phyloP scores from a whole-genome alignment of 164 flowering plant genomes.

The Vitis vinifera region DNA sequence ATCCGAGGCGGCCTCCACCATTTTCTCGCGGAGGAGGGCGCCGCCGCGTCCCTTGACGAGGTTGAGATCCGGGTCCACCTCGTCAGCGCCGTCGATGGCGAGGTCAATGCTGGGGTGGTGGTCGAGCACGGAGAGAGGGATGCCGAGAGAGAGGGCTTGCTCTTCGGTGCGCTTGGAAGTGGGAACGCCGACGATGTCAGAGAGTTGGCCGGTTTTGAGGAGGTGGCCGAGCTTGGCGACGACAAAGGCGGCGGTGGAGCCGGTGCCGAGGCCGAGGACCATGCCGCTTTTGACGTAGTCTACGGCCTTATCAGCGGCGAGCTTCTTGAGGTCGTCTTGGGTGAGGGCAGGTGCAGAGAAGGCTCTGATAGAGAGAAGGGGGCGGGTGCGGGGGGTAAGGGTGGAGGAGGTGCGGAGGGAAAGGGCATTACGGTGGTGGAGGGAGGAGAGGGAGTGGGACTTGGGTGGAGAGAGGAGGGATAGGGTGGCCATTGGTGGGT shows the following conservation, averaged over 20 bases:
- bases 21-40: slow-evolving; percentile 57
- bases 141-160: slow-evolving; percentile 44
- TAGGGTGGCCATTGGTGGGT: slow-evolving; percentile 31
- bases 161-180: slow-evolving; percentile 57
- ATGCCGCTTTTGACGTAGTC: slow-evolving; percentile 74
- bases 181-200: slow-evolving; percentile 56
- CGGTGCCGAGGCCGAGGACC: slow-evolving; percentile 91
- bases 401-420: slow-evolving; percentile 7
- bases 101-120: slow-evolving; percentile 45
- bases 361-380: slow-evolving; percentile 35
- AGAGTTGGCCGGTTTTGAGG: slow-evolving; percentile 43
- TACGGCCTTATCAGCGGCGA: slow-evolving; percentile 87
- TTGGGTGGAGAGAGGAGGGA: slow-evolving; percentile 24
- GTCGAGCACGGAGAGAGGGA: slow-evolving; percentile 37
- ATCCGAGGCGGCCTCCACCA: slow-evolving; percentile 63
- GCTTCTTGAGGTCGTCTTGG: slow-evolving; percentile 80
- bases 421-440: slow-evolving; percentile 22
- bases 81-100: slow-evolving; percentile 67
- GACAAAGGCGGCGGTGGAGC: slow-evolving; percentile 90
- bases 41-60: slow-evolving; percentile 65
- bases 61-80: slow-evolving; percentile 54
- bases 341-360: slow-evolving; percentile 50
- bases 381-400: slow-evolving; percentile 7
- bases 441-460: slow-evolving; percentile 20
- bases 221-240: slow-evolving; percentile 70